A percentile compares a stretch with the other conserved stretches of the same genome.
phyloP scores from a whole-genome alignment of 768 basidiomycete species.

The Leccinum ochraceum region DNA sequence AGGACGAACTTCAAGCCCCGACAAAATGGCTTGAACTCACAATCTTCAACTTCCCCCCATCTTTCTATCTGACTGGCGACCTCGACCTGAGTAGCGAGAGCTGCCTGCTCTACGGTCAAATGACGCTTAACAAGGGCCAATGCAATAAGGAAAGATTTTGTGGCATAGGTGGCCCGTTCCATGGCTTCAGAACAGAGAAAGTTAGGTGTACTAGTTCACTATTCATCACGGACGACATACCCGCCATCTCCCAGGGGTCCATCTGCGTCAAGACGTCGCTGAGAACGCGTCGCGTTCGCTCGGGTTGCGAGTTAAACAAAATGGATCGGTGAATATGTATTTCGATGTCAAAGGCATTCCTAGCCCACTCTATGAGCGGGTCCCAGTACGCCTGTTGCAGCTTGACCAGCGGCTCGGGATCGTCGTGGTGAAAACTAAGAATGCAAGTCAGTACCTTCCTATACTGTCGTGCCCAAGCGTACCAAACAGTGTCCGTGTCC shows the following conservation, averaged over 20 bases:
- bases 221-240: slow-evolving; percentile 43
- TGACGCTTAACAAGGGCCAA: slow-evolving; percentile 79
- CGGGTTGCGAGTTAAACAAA: slow-evolving; percentile 66
- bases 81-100: slow-evolving; percentile 85
- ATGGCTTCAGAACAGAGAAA: slow-evolving; percentile 54
- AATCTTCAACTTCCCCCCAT: slow-evolving; percentile 99
- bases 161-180: slow-evolving; percentile 85
- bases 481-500: slow-evolving; percentile 96
- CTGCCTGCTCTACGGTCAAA: slow-evolving; percentile 81
- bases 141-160: slow-evolving; percentile 89
- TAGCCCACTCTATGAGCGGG: slow-evolving; percentile 81
- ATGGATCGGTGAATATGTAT: slow-evolving; percentile 73
- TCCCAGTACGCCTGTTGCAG: slow-evolving; percentile 87
- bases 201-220: background rate
- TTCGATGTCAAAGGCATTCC: slow-evolving; percentile 62
- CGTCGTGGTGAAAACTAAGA: slow-evolving; percentile 77
- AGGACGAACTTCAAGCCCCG: slow-evolving; percentile 9
- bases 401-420: slow-evolving; percentile 70
- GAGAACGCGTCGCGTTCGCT: slow-evolving; percentile 64
- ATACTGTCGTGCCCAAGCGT: slow-evolving; percentile 15
- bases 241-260: slow-evolving; percentile 87
- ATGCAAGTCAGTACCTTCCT: slow-evolving; percentile 3
- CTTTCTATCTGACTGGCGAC: slow-evolving; percentile 93
- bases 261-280: slow-evolving; percentile 56
- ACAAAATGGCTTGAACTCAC: slow-evolving; percentile 51